These are phyloP conservation scores for Monosporascus sp. DNA, from an alignment of 2,329 filamentous ascomycete species.

Conservation along the genomic window DNA sequence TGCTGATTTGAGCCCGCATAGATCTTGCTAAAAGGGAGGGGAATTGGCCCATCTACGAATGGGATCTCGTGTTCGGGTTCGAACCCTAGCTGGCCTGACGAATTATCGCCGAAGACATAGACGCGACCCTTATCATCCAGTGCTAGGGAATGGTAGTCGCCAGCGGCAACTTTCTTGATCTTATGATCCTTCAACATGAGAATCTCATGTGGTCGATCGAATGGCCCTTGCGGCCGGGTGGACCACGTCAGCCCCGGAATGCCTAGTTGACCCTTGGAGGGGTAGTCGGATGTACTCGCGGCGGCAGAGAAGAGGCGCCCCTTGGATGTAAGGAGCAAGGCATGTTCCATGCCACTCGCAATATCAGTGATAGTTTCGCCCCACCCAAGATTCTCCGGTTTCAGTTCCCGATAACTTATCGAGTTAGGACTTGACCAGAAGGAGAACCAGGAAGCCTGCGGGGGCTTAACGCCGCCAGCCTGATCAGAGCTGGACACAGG, in stretches of 20 bases:
- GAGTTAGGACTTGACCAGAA: slow-evolving; percentile 54
- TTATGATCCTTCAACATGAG: slow-evolving; percentile 63
- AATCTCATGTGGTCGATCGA: slow-evolving; percentile 79
- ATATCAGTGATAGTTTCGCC: slow-evolving; percentile 72
- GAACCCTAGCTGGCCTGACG: slow-evolving; percentile 84
- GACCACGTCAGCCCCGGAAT: slow-evolving; percentile 77
- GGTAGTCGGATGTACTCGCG: slow-evolving; percentile 71
- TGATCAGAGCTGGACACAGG: slow-evolving; percentile 73
- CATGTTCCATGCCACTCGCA: slow-evolving; percentile 77
- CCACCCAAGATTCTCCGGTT: slow-evolving; percentile 57
- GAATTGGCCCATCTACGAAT: slow-evolving; percentile 62
- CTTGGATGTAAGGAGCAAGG: slow-evolving; percentile 73
- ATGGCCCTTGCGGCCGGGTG: slow-evolving; percentile 69
- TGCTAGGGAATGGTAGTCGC: slow-evolving; percentile 80
- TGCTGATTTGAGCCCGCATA: slow-evolving; percentile 61
- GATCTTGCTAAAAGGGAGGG: slow-evolving; percentile 64
- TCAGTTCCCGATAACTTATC: slow-evolving; percentile 68
- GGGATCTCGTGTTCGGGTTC: slow-evolving; percentile 58
- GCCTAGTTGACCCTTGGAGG: slow-evolving; percentile 79
- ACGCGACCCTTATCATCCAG: slow-evolving; percentile 70
- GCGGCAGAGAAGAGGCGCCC: slow-evolving; percentile 89
- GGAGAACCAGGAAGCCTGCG: slow-evolving; percentile 65
- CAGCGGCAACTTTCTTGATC: slow-evolving; percentile 70
- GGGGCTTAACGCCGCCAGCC: slow-evolving; percentile 52
- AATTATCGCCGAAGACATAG: slow-evolving; percentile 89